Evolutionary conservation across 2,329 filamentous ascomycete genomes (phyloP), one percentile per base, ranked within the genome.

Genomic region (Harringtonia lauricola): DNA sequence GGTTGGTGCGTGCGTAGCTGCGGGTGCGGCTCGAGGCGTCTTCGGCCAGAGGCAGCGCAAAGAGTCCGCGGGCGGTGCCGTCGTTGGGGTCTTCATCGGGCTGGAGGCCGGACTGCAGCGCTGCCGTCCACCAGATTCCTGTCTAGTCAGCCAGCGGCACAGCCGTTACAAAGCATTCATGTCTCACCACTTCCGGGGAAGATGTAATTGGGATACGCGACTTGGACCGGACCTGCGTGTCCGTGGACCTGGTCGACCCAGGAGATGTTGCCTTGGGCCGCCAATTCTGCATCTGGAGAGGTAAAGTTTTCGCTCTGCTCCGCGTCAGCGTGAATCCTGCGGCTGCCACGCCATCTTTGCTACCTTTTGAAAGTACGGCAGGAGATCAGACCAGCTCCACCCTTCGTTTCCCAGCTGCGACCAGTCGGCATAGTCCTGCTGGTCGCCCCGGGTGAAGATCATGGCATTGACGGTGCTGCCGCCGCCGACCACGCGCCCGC

Each of bases 11-110:
- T 1, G 64, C 61, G 37, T 64, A 67, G 2, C 63, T 65, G 15
- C 64, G 55, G 37, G 59, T 54, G 13, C 60, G 58, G 1, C 42
- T 53, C 13, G 48, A 49, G 0, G 64, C 62, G 24, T 66, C 61
- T 59, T 64, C 63, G 44, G 66, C 64, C 2, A 60, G 62, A 15
- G 64, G 64, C 42, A 59, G 65, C 62, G 63, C 67, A 47, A 62
- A 67, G 6, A 66, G 59, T 2, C 64, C 64, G 8, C 40, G 40
- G 6, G 39, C 39, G 2, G 22, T 19, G 17, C 2, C 47, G 38
- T 39, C 39, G 38, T 46, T 44, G 33, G 44, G 46, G 33, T 48
- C 46, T 1, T 22, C 12, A 18, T 45, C 41, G 4, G 36, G 40
- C 10, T 37, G 22, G n/a, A 46, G 42, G 38, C 44, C 41, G 2